Conservation (phyloP, 768 basidiomycete genomes). For the Suillus bovinus region DNA sequence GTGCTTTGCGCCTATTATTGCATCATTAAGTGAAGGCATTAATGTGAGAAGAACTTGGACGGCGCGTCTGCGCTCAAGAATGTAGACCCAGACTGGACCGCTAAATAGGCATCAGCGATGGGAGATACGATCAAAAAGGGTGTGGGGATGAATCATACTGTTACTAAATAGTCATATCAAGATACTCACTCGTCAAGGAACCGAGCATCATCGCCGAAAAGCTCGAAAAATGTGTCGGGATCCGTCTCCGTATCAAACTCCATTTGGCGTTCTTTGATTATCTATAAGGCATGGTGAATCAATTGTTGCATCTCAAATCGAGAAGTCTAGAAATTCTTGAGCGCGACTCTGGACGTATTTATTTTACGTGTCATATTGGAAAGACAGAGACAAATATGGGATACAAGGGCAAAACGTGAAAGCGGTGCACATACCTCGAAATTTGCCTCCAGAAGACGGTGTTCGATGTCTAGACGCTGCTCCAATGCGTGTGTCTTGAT, state of each 20-base stretch:
- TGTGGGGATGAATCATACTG: background rate
- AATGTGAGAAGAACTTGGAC: constrained; percentile 79
- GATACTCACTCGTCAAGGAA: constrained; percentile 74
- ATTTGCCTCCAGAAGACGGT: constrained; percentile 72
- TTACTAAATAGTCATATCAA: background rate
- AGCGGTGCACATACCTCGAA: constrained; percentile 62
- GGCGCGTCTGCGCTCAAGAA: constrained; percentile 79
- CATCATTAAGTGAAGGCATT: constrained; percentile 59
- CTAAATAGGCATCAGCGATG: constrained; percentile 37
- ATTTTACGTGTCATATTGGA: constrained; percentile 13
- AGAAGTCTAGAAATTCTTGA: background rate
- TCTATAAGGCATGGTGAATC: constrained; percentile 43
- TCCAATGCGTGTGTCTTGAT: constrained; percentile 79
- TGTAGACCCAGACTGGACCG: constrained; percentile 90
- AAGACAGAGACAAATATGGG: background rate
- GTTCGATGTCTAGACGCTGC: constrained; percentile 80
- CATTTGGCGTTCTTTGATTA: constrained; percentile 88
- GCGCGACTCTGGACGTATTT: background rate
- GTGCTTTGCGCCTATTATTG: constrained; percentile 72
- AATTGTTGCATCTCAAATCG: constrained; percentile 12
- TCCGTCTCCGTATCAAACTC: constrained; percentile 85
- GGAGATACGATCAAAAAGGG: background rate
- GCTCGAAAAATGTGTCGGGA: constrained; percentile 73
- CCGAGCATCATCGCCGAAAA: constrained; percentile 77
- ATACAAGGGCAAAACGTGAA: background rate